Evolutionary conservation across 2,329 filamentous ascomycete genomes (phyloP).

Genomic region (Colletotrichum endophyticum): DNA sequence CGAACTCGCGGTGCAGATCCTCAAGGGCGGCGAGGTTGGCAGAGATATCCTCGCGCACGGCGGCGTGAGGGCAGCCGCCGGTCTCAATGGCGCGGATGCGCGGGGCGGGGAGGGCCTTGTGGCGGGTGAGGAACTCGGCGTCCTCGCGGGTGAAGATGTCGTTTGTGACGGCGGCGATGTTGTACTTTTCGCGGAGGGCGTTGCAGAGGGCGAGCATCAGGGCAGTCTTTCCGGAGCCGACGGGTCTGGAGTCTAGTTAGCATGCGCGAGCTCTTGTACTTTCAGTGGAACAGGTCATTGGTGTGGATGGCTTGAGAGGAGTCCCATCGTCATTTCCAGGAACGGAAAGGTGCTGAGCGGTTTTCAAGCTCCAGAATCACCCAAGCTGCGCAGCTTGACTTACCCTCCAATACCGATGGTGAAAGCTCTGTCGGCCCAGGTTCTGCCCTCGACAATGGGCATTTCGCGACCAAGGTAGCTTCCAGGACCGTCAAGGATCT

Average conservation of each 20-base stretch:
- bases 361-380: neutral
- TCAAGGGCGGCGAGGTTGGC: conserved; percentile 93
- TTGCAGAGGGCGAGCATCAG: conserved; percentile 94
- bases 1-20: conserved; percentile 81
- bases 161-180: conserved; percentile 95
- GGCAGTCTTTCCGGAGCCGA: conserved; percentile 96
- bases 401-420: conserved; percentile 98
- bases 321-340: neutral
- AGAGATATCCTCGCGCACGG: conserved; percentile 95
- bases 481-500: conserved; percentile 92
- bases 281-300: neutral
- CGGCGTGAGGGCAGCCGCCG: conserved; percentile 94
- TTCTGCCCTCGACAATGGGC: conserved; percentile 86
- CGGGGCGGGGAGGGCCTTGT: conserved; percentile 80
- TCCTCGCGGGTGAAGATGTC: conserved; percentile 99
- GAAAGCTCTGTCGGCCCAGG: conserved; percentile 90
- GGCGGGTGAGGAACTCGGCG: conserved; percentile 91
- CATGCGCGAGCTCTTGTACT: neutral
- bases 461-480: conserved; percentile 90
- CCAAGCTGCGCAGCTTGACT: conserved; percentile 30
- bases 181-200: conserved; percentile 79
- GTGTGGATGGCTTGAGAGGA: neutral
- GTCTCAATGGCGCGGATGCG: conserved; percentile 97
- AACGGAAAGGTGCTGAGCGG: neutral
- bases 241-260: conserved; percentile 66